Conservation (phyloP, 257 asterid species). For the Striga asiatica region DNA sequence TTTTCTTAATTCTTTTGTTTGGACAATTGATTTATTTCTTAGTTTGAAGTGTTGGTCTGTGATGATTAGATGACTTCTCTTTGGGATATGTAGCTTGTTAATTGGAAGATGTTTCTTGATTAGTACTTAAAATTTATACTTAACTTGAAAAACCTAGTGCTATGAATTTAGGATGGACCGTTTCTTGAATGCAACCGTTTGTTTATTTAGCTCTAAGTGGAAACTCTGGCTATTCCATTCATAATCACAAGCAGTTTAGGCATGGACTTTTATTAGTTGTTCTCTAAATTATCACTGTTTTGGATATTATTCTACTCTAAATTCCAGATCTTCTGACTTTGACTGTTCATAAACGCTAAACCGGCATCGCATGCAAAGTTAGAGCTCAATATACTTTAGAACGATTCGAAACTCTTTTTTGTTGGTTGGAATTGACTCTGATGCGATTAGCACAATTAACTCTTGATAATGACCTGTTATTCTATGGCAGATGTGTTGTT, state of each 20-base stretch:
- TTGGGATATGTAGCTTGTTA: no score
- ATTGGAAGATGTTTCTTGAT: no score
- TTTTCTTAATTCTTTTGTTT: background rate
- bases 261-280: no score
- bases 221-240: background rate
- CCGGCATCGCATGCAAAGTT: background rate
- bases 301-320: background rate
- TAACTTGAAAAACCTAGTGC: no score
- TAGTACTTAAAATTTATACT: no score
- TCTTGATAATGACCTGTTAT: background rate
- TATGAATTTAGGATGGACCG: no score
- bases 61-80: no score
- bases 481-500: background rate
- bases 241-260: background rate
- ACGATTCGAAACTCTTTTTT: background rate
- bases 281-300: no score
- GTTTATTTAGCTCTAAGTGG: background rate
- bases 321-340: background rate
- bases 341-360: background rate
- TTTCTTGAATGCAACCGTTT: background rate
- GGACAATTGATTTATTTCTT: background rate
- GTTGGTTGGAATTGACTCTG: no score
- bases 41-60: background rate
- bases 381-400: background rate
- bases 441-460: background rate